These are phyloP conservation scores for Globisporangium nunn DNA, from an alignment of 352 stramenopile species.

Conservation along the genomic window DNA sequence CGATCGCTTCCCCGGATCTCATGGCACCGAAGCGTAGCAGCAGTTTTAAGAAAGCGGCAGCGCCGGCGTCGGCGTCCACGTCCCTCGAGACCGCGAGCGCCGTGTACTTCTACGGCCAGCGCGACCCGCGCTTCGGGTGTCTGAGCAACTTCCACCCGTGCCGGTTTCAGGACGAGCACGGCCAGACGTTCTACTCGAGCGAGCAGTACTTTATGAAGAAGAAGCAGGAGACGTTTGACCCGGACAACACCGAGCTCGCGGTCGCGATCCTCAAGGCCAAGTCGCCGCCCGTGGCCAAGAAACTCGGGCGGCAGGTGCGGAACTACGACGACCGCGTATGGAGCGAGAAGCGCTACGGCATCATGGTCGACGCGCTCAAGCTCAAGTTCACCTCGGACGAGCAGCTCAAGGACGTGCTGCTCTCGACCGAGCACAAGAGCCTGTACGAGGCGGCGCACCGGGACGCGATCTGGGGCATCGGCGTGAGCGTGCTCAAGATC, in stretches of 20 bases:
- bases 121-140: slow-evolving; percentile 30
- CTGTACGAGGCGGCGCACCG: slow-evolving; percentile 46
- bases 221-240: slow-evolving; percentile 63
- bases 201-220: slow-evolving; percentile 73
- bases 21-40: slow-evolving; percentile 5
- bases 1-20: too few species aligned
- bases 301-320: slow-evolving; percentile 39
- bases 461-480: slow-evolving; percentile 61
- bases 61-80: slow-evolving; percentile 4
- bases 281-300: slow-evolving; percentile 34
- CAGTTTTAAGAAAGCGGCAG: not conserved
- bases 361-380: slow-evolving; percentile 57
- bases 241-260: slow-evolving; percentile 27
- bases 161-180: slow-evolving; percentile 28
- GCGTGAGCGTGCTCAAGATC: slow-evolving; percentile 32
- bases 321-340: slow-evolving; percentile 51
- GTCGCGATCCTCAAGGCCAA: slow-evolving; percentile 43
- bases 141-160: slow-evolving; percentile 65
- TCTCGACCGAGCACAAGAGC: slow-evolving; percentile 34
- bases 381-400: slow-evolving; percentile 47
- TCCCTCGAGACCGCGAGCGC: slow-evolving; percentile 27
- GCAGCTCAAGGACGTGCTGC: slow-evolving; percentile 21
- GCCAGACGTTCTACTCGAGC: slow-evolving; percentile 43
- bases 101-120: slow-evolving; percentile 53
- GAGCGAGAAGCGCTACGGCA: slow-evolving; percentile 25